Conservation (phyloP, 2,329 filamentous ascomycete genomes). For the Phialocephala sp. region DNA sequence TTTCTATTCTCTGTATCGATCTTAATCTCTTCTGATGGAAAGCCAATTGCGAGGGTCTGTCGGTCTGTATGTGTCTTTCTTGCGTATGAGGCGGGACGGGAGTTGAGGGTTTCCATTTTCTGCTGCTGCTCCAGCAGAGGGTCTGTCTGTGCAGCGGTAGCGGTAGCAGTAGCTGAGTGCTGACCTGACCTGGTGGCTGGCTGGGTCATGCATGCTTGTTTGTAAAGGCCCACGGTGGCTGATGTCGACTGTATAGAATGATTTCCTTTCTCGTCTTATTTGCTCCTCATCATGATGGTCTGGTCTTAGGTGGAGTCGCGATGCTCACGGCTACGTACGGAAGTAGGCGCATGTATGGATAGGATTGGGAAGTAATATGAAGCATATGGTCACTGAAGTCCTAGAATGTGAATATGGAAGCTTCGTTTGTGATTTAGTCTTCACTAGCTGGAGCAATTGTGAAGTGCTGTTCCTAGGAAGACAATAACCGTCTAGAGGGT, state of each 20-base stretch:
- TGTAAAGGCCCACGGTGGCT: constrained; percentile 8
- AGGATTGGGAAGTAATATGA: constrained; percentile 37
- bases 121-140: neutral
- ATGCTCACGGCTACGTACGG: constrained; percentile 8
- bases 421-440: neutral
- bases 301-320: neutral
- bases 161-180: neutral
- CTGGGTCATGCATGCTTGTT: constrained; percentile 1
- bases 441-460: constrained; percentile 12
- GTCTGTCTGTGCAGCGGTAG: too few species aligned
- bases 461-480: too few species aligned
- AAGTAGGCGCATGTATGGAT: constrained; percentile 33
- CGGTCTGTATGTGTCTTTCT: constrained; percentile 21
- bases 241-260: constrained; percentile 39
- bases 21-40: constrained; percentile 22
- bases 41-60: constrained; percentile 11
- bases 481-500: too few species aligned
- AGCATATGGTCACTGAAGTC: constrained; percentile 28
- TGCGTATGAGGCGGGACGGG: constrained; percentile 25
- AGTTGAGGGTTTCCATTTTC: constrained; percentile 28
- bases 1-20: constrained; percentile 37
- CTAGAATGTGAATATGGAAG: constrained; percentile 13
- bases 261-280: constrained; percentile 28
- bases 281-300: constrained; percentile 14
- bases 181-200: constrained; percentile 8